Evolutionary conservation across 768 basidiomycete genomes (phyloP), one percentile per base, ranked within the genome.

Genomic region (Mycena olivaceomarginata): DNA sequence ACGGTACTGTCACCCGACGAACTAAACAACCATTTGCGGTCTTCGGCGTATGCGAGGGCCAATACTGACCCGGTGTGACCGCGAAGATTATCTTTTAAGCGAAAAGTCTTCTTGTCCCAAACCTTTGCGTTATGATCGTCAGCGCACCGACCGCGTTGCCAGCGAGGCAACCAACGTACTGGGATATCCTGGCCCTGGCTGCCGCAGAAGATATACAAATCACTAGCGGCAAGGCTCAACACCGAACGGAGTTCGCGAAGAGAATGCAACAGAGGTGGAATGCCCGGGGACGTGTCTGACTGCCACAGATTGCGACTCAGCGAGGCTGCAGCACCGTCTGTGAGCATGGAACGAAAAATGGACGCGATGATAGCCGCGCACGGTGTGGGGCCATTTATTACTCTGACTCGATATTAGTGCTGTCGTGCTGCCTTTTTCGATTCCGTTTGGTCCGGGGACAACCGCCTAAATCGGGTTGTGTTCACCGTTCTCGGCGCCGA

Each of bases 1-100:
- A 98, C 90, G 9, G 96, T 97, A 79, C 96, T 96, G 78, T 98
- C 97, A 15, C 96, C 97, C 62, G 96, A 97, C 6, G 96, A 94
- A 78, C 97, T 98, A 82, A 98, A 95, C 39, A 98, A 82, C 97
- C 97, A 98, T 62, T 91, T 87, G 81, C 92, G 94, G 70, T 95
- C 94, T 70, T 91, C 85, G 9, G 94, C 94, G 77, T 95, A 91
- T 80, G 95, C 94, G 63, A 98, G 87, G 11, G 94, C 93, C 25
- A 98, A 89, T 2, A 98, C 93, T 77, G 95, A 96, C 9, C 95
- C 96, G 0, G 93, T 94, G 82, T 98, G 97, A 4, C 97, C 97
- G 20, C 90, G 87, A 13, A 98, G 89, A 16, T 92, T 92, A 41
- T 91, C 89, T 82, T 93, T 92, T 41, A 96, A 88, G 4, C 91